These are phyloP conservation scores for Lachnellula willkommii DNA, from an alignment of 2,329 filamentous ascomycete genomes.

Conservation along the genomic window DNA sequence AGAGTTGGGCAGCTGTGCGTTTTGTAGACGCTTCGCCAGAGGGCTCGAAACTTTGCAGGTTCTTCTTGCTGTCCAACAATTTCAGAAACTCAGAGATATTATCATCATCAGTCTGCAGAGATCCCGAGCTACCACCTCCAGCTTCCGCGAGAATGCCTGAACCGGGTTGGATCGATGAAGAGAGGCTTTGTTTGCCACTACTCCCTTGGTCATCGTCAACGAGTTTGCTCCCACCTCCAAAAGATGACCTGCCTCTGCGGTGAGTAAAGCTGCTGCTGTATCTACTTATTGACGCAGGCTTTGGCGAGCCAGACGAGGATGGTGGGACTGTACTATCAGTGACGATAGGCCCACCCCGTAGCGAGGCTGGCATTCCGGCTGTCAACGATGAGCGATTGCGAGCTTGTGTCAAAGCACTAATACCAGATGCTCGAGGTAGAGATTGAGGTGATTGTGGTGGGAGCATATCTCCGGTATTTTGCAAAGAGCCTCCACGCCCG, in stretches of 20 bases:
- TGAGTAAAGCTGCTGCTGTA: slow-evolving; percentile 96
- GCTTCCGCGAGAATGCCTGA: slow-evolving; percentile 73
- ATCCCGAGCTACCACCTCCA: slow-evolving; percentile 62
- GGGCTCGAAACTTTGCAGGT: slow-evolving; percentile 71
- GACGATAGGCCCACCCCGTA: slow-evolving; percentile 59
- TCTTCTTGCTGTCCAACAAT: slow-evolving; percentile 79
- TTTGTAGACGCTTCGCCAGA: slow-evolving; percentile 65
- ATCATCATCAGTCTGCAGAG: slow-evolving; percentile 72
- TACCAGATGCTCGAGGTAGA: slow-evolving; percentile 42
- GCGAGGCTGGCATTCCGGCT: slow-evolving; percentile 67
- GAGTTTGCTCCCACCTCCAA: slow-evolving; percentile 61
- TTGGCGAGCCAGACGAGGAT: slow-evolving; percentile 70
- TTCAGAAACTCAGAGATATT: slow-evolving; percentile 93
- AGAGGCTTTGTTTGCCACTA: slow-evolving; percentile 75
- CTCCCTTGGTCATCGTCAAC: slow-evolving; percentile 69
- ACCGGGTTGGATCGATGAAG: slow-evolving; percentile 65
- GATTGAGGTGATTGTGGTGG: slow-evolving; percentile 52
- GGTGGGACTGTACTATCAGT: slow-evolving; percentile 58
- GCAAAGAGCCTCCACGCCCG: slow-evolving; percentile 32
- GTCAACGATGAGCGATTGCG: slow-evolving; percentile 69
- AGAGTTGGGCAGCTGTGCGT: slow-evolving; percentile 71
- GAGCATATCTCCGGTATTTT: slow-evolving; percentile 22
- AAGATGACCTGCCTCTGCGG: slow-evolving; percentile 70
- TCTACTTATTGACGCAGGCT: slow-evolving; percentile 68
- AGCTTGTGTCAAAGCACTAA: slow-evolving; percentile 49